Evolutionary conservation across 1,139 yeast species (phyloP), one percentile per base, ranked within the genome.

Genomic region (Scheffersomyces illinoinensis): DNA sequence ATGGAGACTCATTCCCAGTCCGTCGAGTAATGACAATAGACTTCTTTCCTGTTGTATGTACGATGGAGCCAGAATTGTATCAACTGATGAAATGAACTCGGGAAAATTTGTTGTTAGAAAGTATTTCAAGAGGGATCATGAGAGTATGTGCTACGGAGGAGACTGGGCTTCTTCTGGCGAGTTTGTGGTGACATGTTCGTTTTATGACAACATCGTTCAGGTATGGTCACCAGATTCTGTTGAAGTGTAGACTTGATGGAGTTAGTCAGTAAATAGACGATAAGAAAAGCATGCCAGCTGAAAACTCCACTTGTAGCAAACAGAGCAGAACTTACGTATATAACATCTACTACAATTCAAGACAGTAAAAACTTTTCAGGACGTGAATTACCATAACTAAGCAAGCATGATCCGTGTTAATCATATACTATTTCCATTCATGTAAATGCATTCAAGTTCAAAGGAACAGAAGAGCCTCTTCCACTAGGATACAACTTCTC

Each of bases 91-190:
- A 23, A 14, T 7, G 43, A 33, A 33, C 17, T 7, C 7, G 43
- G 70, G 64, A 4, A 69, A 71, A n/a, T 80, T 84, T 14, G 73
- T 76, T 12, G 85, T 89, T 0, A 68, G 71, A 4, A 73, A 78
- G 24, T 83, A 81, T 61, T 85, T 88, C 69, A 89, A 88, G 62
- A 84, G 83, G 39, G 90, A 89, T 24, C 98, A 95, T 71, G 88
- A 87, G 54, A 91, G 97, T 64, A 95, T 95, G 92, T 93, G 95
- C 57, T 95, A 95, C 68, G 98, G 98, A 0, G 97, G 96, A 4
- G 97, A 91, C 69, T 93, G 98, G 97, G 76, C 83, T 12, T 71
- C 70, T 0, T 77, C 78, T 19, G 85, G 83, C 5, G 69, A 71
- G 1, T 68, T 68, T 23, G 82, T 89, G 3, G 88, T 86, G 3